A percentile compares a stretch with the other conserved stretches of the same genome.
These are phyloP conservation scores for Astraeus odoratus DNA, from an alignment of 768 basidiomycete species.

Conservation along the genomic window DNA sequence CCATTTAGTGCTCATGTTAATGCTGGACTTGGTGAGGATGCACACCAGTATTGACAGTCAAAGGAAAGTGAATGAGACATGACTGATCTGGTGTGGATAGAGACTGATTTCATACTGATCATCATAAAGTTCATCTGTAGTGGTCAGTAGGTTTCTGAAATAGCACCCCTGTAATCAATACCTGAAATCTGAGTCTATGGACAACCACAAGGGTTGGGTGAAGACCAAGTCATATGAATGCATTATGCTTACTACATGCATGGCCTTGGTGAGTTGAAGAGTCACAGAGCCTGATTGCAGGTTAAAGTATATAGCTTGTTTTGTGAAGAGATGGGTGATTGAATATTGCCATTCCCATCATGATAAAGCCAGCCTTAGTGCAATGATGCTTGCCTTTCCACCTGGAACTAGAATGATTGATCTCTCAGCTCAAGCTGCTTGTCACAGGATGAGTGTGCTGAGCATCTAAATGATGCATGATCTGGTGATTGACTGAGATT, in stretches of 20 bases:
- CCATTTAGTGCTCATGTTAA: neutral
- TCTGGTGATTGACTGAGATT: too few species aligned
- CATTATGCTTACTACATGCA: constrained; percentile 20
- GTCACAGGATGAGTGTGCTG: too few species aligned
- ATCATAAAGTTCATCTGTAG: constrained; percentile 23
- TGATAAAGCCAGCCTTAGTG: constrained; percentile 25
- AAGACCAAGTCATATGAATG: neutral
- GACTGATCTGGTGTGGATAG: constrained; percentile 25
- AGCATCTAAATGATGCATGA: too few species aligned
- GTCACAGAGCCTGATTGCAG: constrained; percentile 26
- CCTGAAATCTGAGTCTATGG: constrained; percentile 36
- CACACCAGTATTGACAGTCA: constrained; percentile 35
- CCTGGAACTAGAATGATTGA: constrained; percentile 14
- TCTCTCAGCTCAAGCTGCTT: too few species aligned
- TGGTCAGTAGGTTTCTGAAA: constrained; percentile 27
- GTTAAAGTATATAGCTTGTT: constrained; percentile 25
- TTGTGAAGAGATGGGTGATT: constrained; percentile 27
- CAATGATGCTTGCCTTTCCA: constrained; percentile 24
- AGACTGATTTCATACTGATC: constrained; percentile 23
- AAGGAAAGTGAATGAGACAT: constrained; percentile 29
- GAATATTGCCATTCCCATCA: constrained; percentile 26
- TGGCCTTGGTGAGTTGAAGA: constrained; percentile 24
- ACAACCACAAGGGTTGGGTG: too few species aligned
- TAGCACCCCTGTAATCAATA: constrained; percentile 36
- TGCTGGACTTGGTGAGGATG: neutral